Base-by-base conservation (phyloP, 2,329 filamentous ascomycete species). In the Cercospora sp. region DNA sequence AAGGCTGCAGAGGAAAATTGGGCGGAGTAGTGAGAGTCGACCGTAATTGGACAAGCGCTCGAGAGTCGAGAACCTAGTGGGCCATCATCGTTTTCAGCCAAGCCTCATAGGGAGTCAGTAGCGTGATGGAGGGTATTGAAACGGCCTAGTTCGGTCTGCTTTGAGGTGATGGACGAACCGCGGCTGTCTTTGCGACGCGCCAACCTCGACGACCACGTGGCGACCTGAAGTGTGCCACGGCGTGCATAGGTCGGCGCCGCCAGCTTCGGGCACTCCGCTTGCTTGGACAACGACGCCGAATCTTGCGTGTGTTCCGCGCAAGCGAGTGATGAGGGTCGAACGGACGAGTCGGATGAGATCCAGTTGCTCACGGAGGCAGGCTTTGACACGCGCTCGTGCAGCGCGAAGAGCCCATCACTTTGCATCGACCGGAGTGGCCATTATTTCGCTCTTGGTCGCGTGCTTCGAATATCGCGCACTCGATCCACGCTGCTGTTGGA, bases 101-200 rank as follows among this genome's bases (percentile, higher is more conserved):
- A 65, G 63, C 63, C 36, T 61, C 36, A 28, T 60, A 55, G 57
- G 57, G 40, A 65, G 51, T 31, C 63, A 60, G 20, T 60, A 60
- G 57, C 42, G 63, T 13, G 57, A 18, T 10, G 31, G 26, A 26
- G n/a, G 13, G 23, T 20, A 20, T 28, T 10, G 26, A 60, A 36
- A 60, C 28, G 36, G 55, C 18, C n/a, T 65, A 60, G 63, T 26
- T 26, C 13, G 13, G 13, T 12, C 63, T 30, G 26, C 26, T 60
- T 51, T 33, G 55, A 53, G 63, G 48, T 26, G 42, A 53, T 7
- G 26, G 33, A 59, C 20, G 36, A 65, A 33, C 63, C 53, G 63
- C 53, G 53, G 48, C 51, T 60, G 12, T 59, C 48, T 42, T 30
- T 30, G 45, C 23, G 48, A 57, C 48, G 62, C 53, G 53, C 59